Conservation (phyloP, 2,329 filamentous ascomycete genomes). For the Colletotrichum incanum region DNA sequence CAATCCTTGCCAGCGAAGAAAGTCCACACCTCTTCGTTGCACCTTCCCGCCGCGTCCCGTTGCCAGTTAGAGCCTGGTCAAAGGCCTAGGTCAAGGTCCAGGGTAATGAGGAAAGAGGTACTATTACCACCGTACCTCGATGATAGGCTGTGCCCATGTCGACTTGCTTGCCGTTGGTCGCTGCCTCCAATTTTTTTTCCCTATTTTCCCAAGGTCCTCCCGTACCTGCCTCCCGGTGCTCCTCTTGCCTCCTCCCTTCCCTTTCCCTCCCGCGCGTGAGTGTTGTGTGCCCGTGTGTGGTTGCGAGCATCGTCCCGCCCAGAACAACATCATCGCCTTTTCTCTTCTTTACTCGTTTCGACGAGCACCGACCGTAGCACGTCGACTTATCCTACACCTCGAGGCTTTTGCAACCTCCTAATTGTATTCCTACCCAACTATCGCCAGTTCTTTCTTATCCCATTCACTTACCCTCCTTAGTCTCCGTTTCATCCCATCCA, state of each 20-base stretch:
- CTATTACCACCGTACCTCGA: neutral
- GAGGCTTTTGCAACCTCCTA: conserved; percentile 35
- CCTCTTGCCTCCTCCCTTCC: conserved; percentile 17
- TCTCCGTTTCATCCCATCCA: conserved; percentile 12
- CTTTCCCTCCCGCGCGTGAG: conserved; percentile 26
- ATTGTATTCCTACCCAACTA: conserved; percentile 38
- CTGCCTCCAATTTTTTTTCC: conserved; percentile 39
- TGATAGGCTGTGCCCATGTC: conserved; percentile 41
- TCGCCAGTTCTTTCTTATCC: neutral
- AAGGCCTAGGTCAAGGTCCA: conserved; percentile 29
- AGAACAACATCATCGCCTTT: conserved; percentile 31
- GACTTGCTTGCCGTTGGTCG: conserved; percentile 8
- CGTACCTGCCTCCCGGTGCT: conserved; percentile 22
- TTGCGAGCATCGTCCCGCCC: conserved; percentile 29
- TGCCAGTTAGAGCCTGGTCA: conserved; percentile 28
- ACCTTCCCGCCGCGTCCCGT: conserved; percentile 35
- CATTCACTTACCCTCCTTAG: conserved; percentile 37
- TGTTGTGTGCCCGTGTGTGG: conserved; percentile 33
- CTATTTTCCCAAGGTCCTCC: conserved; percentile 37
- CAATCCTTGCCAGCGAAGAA: conserved; percentile 26
- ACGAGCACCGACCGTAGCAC: conserved; percentile 29
- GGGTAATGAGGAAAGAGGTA: conserved; percentile 23
- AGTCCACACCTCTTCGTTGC: conserved; percentile 30
- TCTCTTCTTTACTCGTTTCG: conserved; percentile 26
- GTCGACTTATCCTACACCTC: conserved; percentile 26